Evolutionary conservation across 1,284 basidiomycete species (phyloP).

Genomic region (Coniferiporia weirii): DNA sequence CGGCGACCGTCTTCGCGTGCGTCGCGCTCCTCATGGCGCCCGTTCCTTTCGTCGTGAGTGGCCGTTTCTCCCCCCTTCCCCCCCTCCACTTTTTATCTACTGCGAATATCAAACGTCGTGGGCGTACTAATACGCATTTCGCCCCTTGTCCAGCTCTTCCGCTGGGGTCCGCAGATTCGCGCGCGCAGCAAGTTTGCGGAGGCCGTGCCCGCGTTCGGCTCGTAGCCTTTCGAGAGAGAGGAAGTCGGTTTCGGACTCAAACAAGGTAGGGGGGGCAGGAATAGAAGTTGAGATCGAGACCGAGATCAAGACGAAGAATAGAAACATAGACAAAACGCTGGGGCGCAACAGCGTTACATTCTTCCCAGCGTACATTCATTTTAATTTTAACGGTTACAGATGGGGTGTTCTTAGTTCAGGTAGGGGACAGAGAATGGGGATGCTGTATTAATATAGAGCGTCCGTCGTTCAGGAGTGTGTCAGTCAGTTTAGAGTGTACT

Average conservation of each 20-base stretch:
- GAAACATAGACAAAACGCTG: background rate
- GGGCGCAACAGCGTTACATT: slow-evolving; percentile 27
- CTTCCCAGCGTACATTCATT: too few species aligned
- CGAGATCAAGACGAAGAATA: background rate
- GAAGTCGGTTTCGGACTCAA: background rate
- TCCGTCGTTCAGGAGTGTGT: too few species aligned
- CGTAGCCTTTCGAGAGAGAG: background rate
- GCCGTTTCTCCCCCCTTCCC: slow-evolving; percentile 6
- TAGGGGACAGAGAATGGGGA: too few species aligned
- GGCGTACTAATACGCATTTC: too few species aligned
- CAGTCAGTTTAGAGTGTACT: too few species aligned
- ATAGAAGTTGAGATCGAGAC: background rate
- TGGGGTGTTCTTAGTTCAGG: too few species aligned
- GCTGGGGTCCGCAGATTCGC: slow-evolving; percentile 58
- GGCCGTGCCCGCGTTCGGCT: slow-evolving; percentile 13
- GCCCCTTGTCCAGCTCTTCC: slow-evolving; percentile 40
- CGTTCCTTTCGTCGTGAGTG: slow-evolving; percentile 56
- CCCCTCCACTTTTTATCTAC: too few species aligned
- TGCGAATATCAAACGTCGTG: too few species aligned
- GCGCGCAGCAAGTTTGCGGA: slow-evolving; percentile 52
- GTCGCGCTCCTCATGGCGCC: slow-evolving; percentile 57
- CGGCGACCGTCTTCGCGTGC: slow-evolving; percentile 61
- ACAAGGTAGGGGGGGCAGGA: background rate
- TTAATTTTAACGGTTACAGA: too few species aligned
- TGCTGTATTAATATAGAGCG: too few species aligned